Conservation (phyloP, 1,139 yeast genomes). For the Pichia sp. region DNA sequence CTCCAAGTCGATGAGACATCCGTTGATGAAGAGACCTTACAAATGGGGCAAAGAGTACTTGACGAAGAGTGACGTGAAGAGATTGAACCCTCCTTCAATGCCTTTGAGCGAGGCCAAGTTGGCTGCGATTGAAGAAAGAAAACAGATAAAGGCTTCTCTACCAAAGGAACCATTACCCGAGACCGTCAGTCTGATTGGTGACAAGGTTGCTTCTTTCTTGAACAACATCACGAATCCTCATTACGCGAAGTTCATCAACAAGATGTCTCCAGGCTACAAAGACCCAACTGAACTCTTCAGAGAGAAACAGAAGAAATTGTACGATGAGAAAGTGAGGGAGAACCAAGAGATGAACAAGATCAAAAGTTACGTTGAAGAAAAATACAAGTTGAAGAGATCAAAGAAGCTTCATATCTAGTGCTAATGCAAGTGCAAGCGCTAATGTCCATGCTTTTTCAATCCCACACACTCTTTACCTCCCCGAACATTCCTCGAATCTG, state of each 20-base stretch:
- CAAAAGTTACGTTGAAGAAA: conserved; percentile 18
- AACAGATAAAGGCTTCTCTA: conserved; percentile 43
- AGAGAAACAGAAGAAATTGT: conserved; percentile 19
- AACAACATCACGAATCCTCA: conserved; percentile 34
- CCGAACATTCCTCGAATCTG: conserved; percentile 1
- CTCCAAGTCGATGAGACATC: conserved; percentile 68
- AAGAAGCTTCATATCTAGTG: conserved; percentile 17
- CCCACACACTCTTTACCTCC: neutral
- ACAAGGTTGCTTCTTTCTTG: conserved; percentile 55
- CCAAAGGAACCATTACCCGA: conserved; percentile 58
- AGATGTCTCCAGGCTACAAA: conserved; percentile 26
- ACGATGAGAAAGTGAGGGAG: conserved; percentile 20
- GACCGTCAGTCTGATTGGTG: conserved; percentile 66
- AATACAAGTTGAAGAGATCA: conserved; percentile 22
- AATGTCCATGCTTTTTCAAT: neutral
- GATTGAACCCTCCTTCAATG: conserved; percentile 69
- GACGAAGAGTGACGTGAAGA: conserved; percentile 57
- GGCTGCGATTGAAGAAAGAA: conserved; percentile 58
- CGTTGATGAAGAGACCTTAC: conserved; percentile 55
- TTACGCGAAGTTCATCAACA: conserved; percentile 29
- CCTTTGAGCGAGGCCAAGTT: conserved; percentile 65
- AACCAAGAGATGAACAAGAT: conserved; percentile 23
- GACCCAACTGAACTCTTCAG: conserved; percentile 19
- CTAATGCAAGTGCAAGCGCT: neutral
- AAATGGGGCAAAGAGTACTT: conserved; percentile 50